A percentile compares a stretch with the other conserved stretches of the same genome.
Evolutionary conservation across 768 basidiomycete genomes (phyloP).

Genomic region (Rhizopogon vesiculosus): DNA sequence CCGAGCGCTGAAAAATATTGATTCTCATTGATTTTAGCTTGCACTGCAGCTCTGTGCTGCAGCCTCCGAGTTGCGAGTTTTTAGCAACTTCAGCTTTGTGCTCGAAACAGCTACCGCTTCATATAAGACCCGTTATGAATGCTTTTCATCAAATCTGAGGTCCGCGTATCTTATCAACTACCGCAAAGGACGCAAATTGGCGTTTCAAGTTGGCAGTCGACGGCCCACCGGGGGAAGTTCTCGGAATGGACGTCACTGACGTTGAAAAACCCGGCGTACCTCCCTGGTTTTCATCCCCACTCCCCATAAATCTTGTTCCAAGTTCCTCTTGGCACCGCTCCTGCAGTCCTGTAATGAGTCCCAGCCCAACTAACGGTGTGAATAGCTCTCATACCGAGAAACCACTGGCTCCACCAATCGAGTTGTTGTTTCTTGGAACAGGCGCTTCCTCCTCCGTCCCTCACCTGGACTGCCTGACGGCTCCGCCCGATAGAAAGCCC

Average conservation of each 20-base stretch:
- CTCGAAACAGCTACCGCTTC: not conserved
- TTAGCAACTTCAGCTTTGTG: too few species aligned
- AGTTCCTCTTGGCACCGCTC: too few species aligned
- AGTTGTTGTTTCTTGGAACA: constrained; percentile 81
- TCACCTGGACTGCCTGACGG: constrained; percentile 69
- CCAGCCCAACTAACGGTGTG: not conserved
- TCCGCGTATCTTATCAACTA: constrained; percentile 1
- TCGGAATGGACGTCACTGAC: not conserved
- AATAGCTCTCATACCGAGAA: not conserved
- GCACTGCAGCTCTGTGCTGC: too few species aligned
- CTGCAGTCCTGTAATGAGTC: not conserved
- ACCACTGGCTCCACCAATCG: constrained; percentile 24
- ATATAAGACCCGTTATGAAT: not conserved
- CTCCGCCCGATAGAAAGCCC: constrained; percentile 42
- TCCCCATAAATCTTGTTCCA: not conserved
- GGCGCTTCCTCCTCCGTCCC: constrained; percentile 77
- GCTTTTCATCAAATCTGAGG: not conserved
- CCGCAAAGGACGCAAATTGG: constrained; percentile 1
- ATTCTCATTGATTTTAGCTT: too few species aligned
- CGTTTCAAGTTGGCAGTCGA: not conserved
- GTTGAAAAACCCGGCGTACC: not conserved
- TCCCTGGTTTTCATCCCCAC: not conserved
- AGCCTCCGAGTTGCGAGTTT: too few species aligned
- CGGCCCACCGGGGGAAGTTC: not conserved
- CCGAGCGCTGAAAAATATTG: too few species aligned